phyloP scores from a whole-genome alignment of 495 filamentous ascomycete species.

The Xylaria intraflava region DNA sequence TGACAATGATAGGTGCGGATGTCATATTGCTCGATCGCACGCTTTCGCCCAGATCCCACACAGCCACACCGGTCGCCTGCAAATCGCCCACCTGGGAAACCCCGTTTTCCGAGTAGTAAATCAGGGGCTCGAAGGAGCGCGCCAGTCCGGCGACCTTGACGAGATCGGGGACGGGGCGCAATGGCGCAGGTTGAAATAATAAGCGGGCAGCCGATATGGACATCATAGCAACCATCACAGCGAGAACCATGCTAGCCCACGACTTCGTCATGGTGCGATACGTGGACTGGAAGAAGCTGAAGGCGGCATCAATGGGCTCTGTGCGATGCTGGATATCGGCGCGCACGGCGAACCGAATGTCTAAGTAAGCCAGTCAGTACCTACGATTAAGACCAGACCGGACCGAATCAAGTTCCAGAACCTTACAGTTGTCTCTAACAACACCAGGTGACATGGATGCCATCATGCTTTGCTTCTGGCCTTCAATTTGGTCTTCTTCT shows the following conservation, averaged over 20 bases:
- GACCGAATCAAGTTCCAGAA: background rate
- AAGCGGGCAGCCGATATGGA: slow-evolving; percentile 55
- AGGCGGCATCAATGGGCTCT: slow-evolving; percentile 72
- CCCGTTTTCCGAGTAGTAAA: slow-evolving; percentile 86
- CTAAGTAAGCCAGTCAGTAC: slow-evolving; percentile 39
- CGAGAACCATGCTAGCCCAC: slow-evolving; percentile 54
- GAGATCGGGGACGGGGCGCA: slow-evolving; percentile 72
- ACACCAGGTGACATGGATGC: slow-evolving; percentile 18
- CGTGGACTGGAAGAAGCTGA: slow-evolving; percentile 54
- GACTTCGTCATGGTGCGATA: slow-evolving; percentile 55
- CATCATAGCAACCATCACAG: slow-evolving; percentile 49
- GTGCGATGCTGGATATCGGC: slow-evolving; percentile 83
- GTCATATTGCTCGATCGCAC: slow-evolving; percentile 86
- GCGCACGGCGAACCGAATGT: slow-evolving; percentile 77
- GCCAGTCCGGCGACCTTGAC: slow-evolving; percentile 85
- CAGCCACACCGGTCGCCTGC: slow-evolving; percentile 81
- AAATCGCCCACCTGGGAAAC: slow-evolving; percentile 76
- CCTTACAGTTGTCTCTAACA: slow-evolving; percentile 31
- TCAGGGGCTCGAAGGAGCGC: slow-evolving; percentile 81
- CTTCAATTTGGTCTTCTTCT: slow-evolving; percentile 1
- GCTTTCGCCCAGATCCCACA: slow-evolving; percentile 87
- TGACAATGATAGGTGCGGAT: slow-evolving; percentile 74
- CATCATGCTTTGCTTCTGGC: slow-evolving; percentile 20
- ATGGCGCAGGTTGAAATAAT: slow-evolving; percentile 58
- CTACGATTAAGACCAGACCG: background rate